These are phyloP conservation scores for Hypoxylon trugodes DNA, from an alignment of 495 filamentous ascomycete genomes.

Conservation along the genomic window DNA sequence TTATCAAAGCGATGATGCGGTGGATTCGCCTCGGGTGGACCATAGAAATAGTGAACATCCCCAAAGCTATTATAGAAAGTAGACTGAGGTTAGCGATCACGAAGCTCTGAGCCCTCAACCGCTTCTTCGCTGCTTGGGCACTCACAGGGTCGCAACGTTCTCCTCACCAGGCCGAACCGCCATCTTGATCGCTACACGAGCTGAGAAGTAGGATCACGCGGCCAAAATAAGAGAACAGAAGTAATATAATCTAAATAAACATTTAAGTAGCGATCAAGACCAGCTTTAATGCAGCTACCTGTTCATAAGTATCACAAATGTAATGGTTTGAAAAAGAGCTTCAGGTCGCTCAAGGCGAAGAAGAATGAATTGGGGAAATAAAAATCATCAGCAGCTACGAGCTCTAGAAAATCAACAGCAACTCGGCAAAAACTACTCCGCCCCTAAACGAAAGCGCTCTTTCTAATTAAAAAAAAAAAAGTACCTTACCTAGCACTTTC, in stretches of 20 bases:
- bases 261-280: background rate
- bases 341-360: background rate
- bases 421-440: slow-evolving; percentile 16
- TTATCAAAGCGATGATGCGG: slow-evolving; percentile 89
- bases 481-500: slow-evolving; percentile 1
- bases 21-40: slow-evolving; percentile 71
- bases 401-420: slow-evolving; percentile 6
- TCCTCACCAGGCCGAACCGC: slow-evolving; percentile 81
- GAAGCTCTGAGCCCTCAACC: background rate
- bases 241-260: background rate
- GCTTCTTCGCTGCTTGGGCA: slow-evolving; percentile 28
- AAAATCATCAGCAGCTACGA: background rate
- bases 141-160: slow-evolving; percentile 80
- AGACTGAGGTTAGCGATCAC: slow-evolving; percentile 21
- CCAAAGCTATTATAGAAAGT: slow-evolving; percentile 68
- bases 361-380: slow-evolving; percentile 1
- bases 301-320: background rate
- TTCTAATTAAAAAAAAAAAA: slow-evolving; percentile 10
- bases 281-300: background rate
- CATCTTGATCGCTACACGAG: slow-evolving; percentile 60
- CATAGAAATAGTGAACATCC: slow-evolving; percentile 91
- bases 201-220: background rate
- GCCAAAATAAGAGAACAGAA: background rate
- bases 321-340: slow-evolving; percentile 11
- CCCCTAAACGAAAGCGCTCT: slow-evolving; percentile 1